These are phyloP conservation scores for Coccinonectria pachysandricola DNA, from an alignment of 2,329 filamentous ascomycete species.

Conservation along the genomic window DNA sequence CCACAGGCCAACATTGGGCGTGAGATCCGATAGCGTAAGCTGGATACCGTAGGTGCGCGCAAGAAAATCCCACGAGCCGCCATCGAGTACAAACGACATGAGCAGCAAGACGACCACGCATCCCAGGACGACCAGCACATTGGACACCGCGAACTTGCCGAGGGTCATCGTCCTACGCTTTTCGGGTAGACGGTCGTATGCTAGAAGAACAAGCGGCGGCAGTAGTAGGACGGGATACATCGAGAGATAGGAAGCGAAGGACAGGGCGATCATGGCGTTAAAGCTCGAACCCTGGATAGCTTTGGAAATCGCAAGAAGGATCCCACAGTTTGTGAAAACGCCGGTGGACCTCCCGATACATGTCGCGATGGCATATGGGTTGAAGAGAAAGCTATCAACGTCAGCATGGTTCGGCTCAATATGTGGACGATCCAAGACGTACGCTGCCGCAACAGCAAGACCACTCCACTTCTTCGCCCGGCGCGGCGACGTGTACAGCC, in stretches of 20 bases:
- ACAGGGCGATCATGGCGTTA: conserved; percentile 72
- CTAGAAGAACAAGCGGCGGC: conserved; percentile 69
- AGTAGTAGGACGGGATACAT: conserved; percentile 85
- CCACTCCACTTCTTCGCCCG: conserved; percentile 66
- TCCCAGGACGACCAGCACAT: conserved; percentile 40
- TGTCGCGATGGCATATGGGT: conserved; percentile 84
- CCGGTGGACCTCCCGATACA: conserved; percentile 84
- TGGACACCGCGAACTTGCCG: conserved; percentile 42
- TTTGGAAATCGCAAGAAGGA: conserved; percentile 72
- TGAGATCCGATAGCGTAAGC: conserved; percentile 80
- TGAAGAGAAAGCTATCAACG: conserved; percentile 71
- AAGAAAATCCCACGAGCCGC: conserved; percentile 77
- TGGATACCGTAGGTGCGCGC: conserved; percentile 87
- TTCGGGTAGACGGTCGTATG: conserved; percentile 54
- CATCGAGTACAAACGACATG: conserved; percentile 64
- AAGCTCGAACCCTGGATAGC: conserved; percentile 64
- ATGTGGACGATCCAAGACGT: conserved; percentile 22
- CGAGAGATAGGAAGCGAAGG: conserved; percentile 81
- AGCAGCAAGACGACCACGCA: conserved; percentile 54
- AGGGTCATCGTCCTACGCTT: conserved; percentile 26
- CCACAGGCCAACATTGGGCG: conserved; percentile 92
- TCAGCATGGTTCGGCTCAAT: conserved; percentile 10
- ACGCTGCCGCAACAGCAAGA: conserved; percentile 69
- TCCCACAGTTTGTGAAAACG: conserved; percentile 79
- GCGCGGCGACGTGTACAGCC: conserved; percentile 67